Base-by-base conservation (phyloP, 495 filamentous ascomycete species). In the Lasiosphaeria ovina region DNA sequence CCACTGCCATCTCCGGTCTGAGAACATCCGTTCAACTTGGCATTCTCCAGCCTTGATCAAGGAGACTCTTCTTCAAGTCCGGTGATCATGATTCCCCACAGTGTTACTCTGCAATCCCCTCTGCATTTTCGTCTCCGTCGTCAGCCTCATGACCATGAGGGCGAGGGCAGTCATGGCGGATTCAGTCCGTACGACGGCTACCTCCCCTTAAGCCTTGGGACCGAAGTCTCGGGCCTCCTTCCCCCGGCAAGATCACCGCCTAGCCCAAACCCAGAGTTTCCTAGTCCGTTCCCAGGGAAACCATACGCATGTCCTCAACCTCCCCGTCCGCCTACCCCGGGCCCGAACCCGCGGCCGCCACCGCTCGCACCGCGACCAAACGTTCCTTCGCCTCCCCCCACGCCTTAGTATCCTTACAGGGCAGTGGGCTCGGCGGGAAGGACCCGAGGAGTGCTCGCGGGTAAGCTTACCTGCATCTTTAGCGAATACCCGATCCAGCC, bases 371-470 rank as follows among this genome's bases (percentile, higher is more conserved):
- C 64, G 6, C 53, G 53, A 3, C 64, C 64, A 3, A 35, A 57
- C 16, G 52, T 61, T 11, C 62, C 62, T 4, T 42, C 57, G 4
- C 62, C 62, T 7, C 62, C 62, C 24, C 53, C 51, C 35, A 61
- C 62, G 0, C 62, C 62, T 6, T 62, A 55, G 24, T 34, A 12
- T 34, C 12, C 4, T 11, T 35, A 36, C 51, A 7, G 10, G 49
- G 51, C 32, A 17, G 51, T 38, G 32, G 6, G 51, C 33, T 11
- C 34, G 32, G 47, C 54, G 38, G 54, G 54, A 32, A 56, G 16
- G 54, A 33, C 47, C 42, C 42, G 4, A 38, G 6, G 11, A 35
- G 51, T 12, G 6, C n/a, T 17, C 36, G 34, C 51, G n/a, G 32
- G 44, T 47, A 8, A 47, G 44, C 44, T 47, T 11, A 47, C 44